Evolutionary conservation across 2,329 filamentous ascomycete species (phyloP), one percentile per base, ranked within the genome.

Genomic region (Aspergillus flavus): DNA sequence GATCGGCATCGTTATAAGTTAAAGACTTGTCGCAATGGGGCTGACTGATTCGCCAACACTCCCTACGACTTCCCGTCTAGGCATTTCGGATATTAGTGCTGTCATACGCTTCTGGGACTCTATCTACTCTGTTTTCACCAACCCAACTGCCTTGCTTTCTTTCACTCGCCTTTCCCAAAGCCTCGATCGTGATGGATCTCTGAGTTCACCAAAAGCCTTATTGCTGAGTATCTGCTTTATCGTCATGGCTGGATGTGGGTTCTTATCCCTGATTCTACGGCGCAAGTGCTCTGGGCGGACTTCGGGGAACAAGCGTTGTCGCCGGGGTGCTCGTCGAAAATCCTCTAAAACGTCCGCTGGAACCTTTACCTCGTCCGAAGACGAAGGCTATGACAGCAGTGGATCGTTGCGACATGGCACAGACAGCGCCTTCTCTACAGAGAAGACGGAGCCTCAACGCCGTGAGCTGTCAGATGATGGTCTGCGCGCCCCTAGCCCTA

Each of bases 201-300:
- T 77, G 63, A 76, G 70, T 41, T 71, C 69, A 68, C 66, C 69
- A 10, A 72, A 73, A 46, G 43, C 75, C 23, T 66, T 76, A 52
- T 72, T 78, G 43, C 62, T 77, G 64, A 70, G 69, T 57, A 71
- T 73, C 56, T 76, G 71, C 58, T 62, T 75, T 26, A 60, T 75
- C 59, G 68, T 74, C n/a, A 79, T 79, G 76, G 72, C 71, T 52
- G 73, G 76, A 41, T 79, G 76, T 64, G 74, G 76, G 10, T 19
- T 78, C 12, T 59, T 78, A n/a, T 72, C 75, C 30, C 69, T 70
- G 26, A 60, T 75, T 57, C 41, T 73, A 52, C 69, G 72, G 61
- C 74, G 71, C 57, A 69, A 63, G 58, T 45, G 58, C 26, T 57
- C 60, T 54, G 54, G 63, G 41, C 66, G 57, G 30, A 64, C 66